Evolutionary conservation across 208 protist genomes (phyloP).

Genomic region (Leishmania guyanensis): DNA sequence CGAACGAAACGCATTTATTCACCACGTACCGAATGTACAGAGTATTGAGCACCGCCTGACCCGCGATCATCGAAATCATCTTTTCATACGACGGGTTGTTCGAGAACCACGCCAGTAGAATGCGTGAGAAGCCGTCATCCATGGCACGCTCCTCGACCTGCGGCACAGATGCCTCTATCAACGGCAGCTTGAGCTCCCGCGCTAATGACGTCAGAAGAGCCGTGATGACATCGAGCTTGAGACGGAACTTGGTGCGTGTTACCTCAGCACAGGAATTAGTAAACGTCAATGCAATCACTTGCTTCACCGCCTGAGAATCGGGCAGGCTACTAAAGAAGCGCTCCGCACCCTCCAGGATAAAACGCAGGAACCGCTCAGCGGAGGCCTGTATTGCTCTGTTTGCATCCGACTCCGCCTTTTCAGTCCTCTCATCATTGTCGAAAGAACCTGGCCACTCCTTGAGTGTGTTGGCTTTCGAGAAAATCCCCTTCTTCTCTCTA

Average conservation of each 20-base stretch:
- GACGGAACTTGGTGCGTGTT: constrained; percentile 78
- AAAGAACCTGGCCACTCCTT: constrained; percentile 6
- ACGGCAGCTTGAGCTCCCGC: constrained; percentile 51
- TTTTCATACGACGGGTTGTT: constrained; percentile 60
- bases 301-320: constrained; percentile 51
- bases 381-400: constrained; percentile 25
- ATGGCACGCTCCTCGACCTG: constrained; percentile 75
- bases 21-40: constrained; percentile 65
- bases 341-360: constrained; percentile 66
- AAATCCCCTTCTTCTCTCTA: constrained; percentile 7
- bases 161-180: constrained; percentile 51
- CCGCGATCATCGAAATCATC: constrained; percentile 39
- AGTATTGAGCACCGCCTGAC: constrained; percentile 55
- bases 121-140: constrained; percentile 84
- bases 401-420: constrained; percentile 17
- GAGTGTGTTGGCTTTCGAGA: constrained; percentile 11
- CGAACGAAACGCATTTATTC: constrained; percentile 48
- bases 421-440: constrained; percentile 4
- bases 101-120: constrained; percentile 73
- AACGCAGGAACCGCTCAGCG: constrained; percentile 60
- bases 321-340: constrained; percentile 55
- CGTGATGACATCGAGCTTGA: constrained; percentile 69
- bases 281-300: constrained; percentile 74
- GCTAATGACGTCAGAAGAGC: constrained; percentile 27
- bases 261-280: constrained; percentile 84